Evolutionary conservation across 192 early-diverging fungal genomes (phyloP), one percentile per base, ranked within the genome.

Genomic region (Radiomyces spectabilis): DNA sequence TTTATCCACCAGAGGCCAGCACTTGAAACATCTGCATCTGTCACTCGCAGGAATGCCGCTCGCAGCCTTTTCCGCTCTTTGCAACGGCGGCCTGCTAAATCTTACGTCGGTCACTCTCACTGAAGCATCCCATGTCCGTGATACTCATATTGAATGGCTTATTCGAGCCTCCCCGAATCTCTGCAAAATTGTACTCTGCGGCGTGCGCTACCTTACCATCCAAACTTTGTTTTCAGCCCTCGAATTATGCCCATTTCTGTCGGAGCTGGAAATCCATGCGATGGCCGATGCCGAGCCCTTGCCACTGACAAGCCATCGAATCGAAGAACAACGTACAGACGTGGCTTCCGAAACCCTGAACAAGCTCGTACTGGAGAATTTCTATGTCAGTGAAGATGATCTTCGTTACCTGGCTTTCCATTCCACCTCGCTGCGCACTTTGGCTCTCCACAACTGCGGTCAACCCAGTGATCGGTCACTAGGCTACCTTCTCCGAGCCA

Each of bases 41-140:
- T 57, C 55, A 15, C 15, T 57, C 5, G n/a, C 25, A 4, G 25
- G 27, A 1, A 13, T 39, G 34, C 22, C 27, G 12, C 27, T 35
- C 2, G 34, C 37, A 12, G 39, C 44, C 7, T 30, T 57, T 13
- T 19, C 7, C 2, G 22, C 12, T 5, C 19, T 57, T 7, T 57
- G 44, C 27, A 40, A n/a, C n/a, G n/a, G 18, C 15, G 37, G 37
- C 5, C 45, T 22, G 2, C 32, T 57, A 8, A 27, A 47, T 0
- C 19, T 48, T 15, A 52, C 47, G 33, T 47, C 42, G 27, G 26
- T 55, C 31, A 37, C 48, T 18, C 50, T 53, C 18, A 60, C 63
- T 51, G 62, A 63, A 37, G 51, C 66, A 25, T 21, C n/a, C 21
- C 40, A 48, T 38, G 38, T 42, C 12, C 31, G 52, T 25, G 66